A percentile compares a stretch with the other conserved stretches of the same genome.
Conservation (phyloP, 2,329 filamentous ascomycete species). For the Akanthomyces uredinophilus region DNA sequence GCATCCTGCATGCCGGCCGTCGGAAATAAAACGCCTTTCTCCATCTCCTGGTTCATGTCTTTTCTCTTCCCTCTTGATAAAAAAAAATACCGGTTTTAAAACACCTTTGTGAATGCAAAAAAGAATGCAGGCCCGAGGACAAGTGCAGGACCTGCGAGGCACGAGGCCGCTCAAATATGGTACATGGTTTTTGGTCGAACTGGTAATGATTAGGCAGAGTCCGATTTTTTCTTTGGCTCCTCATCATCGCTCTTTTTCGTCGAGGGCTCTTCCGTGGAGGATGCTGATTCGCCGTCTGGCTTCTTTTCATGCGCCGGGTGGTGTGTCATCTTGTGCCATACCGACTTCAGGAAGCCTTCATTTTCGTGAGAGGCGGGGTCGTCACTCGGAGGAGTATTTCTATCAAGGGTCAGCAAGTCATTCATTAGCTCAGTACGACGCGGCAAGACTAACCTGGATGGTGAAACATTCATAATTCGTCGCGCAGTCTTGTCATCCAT, state of each 20-base stretch:
- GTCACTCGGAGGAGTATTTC: conserved; percentile 18
- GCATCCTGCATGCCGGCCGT: background rate
- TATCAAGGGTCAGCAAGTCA: background rate
- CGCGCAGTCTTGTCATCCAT: conserved; percentile 89
- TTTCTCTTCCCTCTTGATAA: background rate
- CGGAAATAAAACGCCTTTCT: conserved; percentile 6
- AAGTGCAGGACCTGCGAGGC: background rate
- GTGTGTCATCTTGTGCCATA: conserved; percentile 90
- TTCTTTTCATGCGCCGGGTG: conserved; percentile 53
- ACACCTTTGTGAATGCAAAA: conserved; percentile 14
- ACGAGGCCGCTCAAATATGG: background rate
- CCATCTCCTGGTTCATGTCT: background rate
- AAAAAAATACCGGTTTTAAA: conserved; percentile 11
- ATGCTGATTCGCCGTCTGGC: conserved; percentile 23
- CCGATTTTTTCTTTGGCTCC: conserved; percentile 19
- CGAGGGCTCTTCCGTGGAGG: conserved; percentile 9
- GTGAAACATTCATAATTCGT: conserved; percentile 77
- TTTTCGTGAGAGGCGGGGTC: conserved; percentile 58
- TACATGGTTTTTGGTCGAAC: background rate
- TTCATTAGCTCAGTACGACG: background rate
- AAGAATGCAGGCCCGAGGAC: background rate
- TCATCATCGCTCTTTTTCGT: conserved; percentile 21
- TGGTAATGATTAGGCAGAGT: background rate
- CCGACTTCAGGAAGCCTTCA: conserved; percentile 86
- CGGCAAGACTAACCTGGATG: conserved; percentile 14